Evolutionary conservation across 2,329 filamentous ascomycete species (phyloP).

Genomic region (Trichoderma sp.): DNA sequence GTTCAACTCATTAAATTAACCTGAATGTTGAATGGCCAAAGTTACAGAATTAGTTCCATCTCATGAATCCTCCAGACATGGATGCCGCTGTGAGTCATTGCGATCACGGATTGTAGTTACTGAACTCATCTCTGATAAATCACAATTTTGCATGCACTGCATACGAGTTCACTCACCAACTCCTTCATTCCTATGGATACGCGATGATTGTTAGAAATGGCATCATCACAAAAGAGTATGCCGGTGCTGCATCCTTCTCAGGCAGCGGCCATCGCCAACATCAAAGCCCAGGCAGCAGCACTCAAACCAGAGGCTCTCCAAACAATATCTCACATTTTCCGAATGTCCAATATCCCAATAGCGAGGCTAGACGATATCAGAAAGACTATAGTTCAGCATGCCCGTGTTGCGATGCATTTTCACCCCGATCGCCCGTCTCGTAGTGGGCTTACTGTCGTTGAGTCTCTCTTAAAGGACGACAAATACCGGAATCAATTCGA

Average conservation of each 20-base stretch:
- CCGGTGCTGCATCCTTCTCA: neutral
- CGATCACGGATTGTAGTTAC: neutral
- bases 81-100: neutral
- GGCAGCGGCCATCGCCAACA: conserved; percentile 10
- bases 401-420: conserved; percentile 26
- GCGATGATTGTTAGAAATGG: neutral
- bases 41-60: neutral
- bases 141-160: neutral
- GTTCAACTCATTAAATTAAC: neutral
- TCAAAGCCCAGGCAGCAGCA: neutral
- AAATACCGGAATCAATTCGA: conserved; percentile 27
- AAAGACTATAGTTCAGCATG: conserved; percentile 12
- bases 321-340: conserved; percentile 1
- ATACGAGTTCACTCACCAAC: too few species aligned
- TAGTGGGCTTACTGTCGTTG: conserved; percentile 19
- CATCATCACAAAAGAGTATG: neutral
- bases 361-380: neutral
- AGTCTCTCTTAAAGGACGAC: conserved; percentile 21
- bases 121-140: neutral
- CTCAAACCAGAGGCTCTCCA: conserved; percentile 1
- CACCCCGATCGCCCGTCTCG: conserved; percentile 26
- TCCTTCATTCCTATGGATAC: neutral
- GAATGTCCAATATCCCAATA: conserved; percentile 14
- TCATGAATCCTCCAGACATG: neutral
- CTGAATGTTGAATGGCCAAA: neutral